Conservation (phyloP, 2,329 filamentous ascomycete genomes). For the Colletotrichum australisinense region DNA sequence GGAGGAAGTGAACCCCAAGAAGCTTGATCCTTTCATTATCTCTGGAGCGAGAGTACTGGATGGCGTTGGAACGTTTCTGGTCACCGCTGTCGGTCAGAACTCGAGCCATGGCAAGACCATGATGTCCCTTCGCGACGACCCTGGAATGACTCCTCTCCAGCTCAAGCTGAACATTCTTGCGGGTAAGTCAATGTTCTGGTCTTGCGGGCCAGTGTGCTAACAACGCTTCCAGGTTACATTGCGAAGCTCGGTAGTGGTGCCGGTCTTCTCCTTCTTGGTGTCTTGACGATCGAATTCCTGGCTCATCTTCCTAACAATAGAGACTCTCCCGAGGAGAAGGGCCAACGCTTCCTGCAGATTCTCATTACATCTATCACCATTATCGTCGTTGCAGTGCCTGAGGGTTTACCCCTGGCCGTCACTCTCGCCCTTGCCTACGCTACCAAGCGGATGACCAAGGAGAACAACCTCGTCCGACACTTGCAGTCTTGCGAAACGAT, state of each 20-base stretch:
- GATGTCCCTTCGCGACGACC: conserved; percentile 39
- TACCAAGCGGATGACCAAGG: conserved; percentile 71
- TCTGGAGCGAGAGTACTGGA: conserved; percentile 82
- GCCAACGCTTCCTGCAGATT: conserved; percentile 64
- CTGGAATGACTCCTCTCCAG: conserved; percentile 38
- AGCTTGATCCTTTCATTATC: conserved; percentile 84
- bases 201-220: background rate
- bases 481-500: conserved; percentile 72
- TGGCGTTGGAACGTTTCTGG: conserved; percentile 36
- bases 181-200: conserved; percentile 15
- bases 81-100: conserved; percentile 38
- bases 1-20: conserved; percentile 52
- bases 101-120: conserved; percentile 38
- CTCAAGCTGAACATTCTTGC: conserved; percentile 39
- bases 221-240: conserved; percentile 35
- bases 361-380: conserved; percentile 58
- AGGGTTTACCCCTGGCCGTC: conserved; percentile 70
- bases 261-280: conserved; percentile 37
- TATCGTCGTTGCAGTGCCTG: conserved; percentile 69
- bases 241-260: conserved; percentile 38
- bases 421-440: conserved; percentile 72
- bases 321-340: conserved; percentile 50
- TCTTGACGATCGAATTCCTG: conserved; percentile 38
- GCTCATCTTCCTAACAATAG: conserved; percentile 53
- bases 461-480: conserved; percentile 71